Evolutionary conservation across 2,329 filamentous ascomycete genomes (phyloP).

Genomic region (Xylaria multiplex): DNA sequence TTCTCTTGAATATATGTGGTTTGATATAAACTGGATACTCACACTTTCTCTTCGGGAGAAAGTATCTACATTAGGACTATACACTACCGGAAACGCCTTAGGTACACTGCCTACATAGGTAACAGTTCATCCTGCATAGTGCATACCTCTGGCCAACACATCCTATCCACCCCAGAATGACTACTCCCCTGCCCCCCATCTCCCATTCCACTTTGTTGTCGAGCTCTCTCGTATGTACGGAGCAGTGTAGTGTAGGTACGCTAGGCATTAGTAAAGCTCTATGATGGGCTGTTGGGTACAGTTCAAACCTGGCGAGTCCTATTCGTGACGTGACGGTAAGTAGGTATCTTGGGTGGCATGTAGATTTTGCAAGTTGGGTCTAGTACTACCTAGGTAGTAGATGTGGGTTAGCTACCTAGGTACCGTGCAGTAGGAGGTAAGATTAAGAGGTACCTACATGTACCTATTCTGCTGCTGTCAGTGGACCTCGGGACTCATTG

Average conservation of each 20-base stretch:
- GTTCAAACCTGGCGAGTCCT: background rate
- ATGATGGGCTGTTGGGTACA: background rate
- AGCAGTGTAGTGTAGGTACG: no score
- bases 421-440: no score
- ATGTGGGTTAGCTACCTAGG: background rate
- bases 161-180: constrained; percentile 23
- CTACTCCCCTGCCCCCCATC: background rate
- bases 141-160: constrained; percentile 31
- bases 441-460: background rate
- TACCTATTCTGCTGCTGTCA: background rate
- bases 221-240: constrained; percentile 17
- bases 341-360: no score
- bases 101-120: background rate
- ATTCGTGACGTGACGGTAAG: background rate
- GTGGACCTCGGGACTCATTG: constrained; percentile 17
- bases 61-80: no score
- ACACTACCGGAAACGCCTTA: no score
- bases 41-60: no score
- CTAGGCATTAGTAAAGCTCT: constrained; percentile 3
- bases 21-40: no score
- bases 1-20: no score
- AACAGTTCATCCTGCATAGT: constrained; percentile 35
- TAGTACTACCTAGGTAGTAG: background rate
- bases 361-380: background rate
- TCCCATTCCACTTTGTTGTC: constrained; percentile 12